Conservation (phyloP, 345 rosid genomes). For the Heritiera fomes region DNA sequence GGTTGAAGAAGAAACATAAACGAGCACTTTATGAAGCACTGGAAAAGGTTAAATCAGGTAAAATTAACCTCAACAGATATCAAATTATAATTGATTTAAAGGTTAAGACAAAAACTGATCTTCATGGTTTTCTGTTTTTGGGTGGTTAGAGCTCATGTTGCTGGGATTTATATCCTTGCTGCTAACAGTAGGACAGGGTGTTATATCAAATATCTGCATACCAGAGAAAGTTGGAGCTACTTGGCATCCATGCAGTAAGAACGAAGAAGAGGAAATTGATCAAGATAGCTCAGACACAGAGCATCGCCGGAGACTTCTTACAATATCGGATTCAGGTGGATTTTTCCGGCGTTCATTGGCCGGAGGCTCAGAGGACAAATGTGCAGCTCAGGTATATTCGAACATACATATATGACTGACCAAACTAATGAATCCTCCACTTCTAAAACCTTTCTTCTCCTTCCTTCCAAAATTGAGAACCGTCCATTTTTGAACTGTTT, state of each 20-base stretch:
- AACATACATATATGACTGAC: neutral
- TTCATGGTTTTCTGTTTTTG: neutral
- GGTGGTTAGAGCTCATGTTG: slow-evolving; percentile 73
- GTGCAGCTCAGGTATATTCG: slow-evolving; percentile 44
- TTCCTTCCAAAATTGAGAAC: neutral
- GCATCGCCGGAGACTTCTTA: slow-evolving; percentile 56
- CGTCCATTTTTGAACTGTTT: neutral
- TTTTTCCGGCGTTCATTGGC: slow-evolving; percentile 54
- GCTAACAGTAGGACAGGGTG: slow-evolving; percentile 57
- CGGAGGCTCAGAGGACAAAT: slow-evolving; percentile 44
- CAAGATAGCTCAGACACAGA: slow-evolving; percentile 18
- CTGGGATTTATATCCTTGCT: slow-evolving; percentile 85
- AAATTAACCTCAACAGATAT: neutral
- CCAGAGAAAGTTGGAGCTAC: slow-evolving; percentile 44
- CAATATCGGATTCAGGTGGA: slow-evolving; percentile 26
- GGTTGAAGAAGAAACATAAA: slow-evolving; percentile 63
- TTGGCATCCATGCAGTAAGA: slow-evolving; percentile 72
- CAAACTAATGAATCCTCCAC: neutral
- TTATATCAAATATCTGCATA: slow-evolving; percentile 63
- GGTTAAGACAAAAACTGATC: neutral
- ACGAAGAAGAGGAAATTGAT: neutral
- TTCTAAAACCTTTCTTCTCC: neutral
- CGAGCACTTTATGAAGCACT: slow-evolving; percentile 78
- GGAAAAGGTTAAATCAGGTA: slow-evolving; percentile 94
- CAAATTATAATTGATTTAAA: neutral